Evolutionary conservation across 2,329 filamentous ascomycete species (phyloP).

Genomic region (Neopestalotiopsis clavispora): DNA sequence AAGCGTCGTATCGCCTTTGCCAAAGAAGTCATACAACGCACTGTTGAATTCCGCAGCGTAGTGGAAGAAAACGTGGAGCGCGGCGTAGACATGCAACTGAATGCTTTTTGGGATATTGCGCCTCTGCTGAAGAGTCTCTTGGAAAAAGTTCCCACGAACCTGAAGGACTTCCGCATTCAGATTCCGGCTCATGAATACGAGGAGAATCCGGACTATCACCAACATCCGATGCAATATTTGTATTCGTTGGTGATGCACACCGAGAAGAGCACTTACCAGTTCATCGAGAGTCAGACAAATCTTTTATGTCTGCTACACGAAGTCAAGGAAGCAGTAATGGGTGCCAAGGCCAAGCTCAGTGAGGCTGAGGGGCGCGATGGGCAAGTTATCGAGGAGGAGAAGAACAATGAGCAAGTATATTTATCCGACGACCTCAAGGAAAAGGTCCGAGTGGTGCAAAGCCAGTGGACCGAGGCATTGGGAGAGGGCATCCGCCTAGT

Average conservation of each 20-base stretch:
- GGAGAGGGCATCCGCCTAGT: slow-evolving; percentile 76
- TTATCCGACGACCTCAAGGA: slow-evolving; percentile 90
- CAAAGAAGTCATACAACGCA: slow-evolving; percentile 72
- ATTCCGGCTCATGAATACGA: slow-evolving; percentile 81
- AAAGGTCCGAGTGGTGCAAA: slow-evolving; percentile 87
- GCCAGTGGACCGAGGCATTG: slow-evolving; percentile 88
- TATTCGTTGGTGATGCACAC: slow-evolving; percentile 84
- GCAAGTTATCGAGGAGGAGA: slow-evolving; percentile 58
- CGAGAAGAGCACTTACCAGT: slow-evolving; percentile 93
- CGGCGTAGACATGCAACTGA: slow-evolving; percentile 89
- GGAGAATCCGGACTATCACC: slow-evolving; percentile 83
- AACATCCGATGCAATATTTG: slow-evolving; percentile 88
- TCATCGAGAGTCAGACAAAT: slow-evolving; percentile 94
- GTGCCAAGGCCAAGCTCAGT: slow-evolving; percentile 62
- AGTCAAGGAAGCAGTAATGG: slow-evolving; percentile 79
- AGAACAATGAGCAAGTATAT: slow-evolving; percentile 68
- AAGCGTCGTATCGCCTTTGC: slow-evolving; percentile 75
- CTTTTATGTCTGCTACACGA: slow-evolving; percentile 89
- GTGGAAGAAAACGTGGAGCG: slow-evolving; percentile 85
- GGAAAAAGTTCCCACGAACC: slow-evolving; percentile 73
- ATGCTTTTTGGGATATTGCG: slow-evolving; percentile 97
- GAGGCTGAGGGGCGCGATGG: slow-evolving; percentile 64
- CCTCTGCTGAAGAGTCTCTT: slow-evolving; percentile 79
- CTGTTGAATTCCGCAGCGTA: slow-evolving; percentile 76
- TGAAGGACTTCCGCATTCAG: slow-evolving; percentile 68